Base-by-base conservation (phyloP, 352 stramenopile species). In the Globisporangium alternatum region DNA sequence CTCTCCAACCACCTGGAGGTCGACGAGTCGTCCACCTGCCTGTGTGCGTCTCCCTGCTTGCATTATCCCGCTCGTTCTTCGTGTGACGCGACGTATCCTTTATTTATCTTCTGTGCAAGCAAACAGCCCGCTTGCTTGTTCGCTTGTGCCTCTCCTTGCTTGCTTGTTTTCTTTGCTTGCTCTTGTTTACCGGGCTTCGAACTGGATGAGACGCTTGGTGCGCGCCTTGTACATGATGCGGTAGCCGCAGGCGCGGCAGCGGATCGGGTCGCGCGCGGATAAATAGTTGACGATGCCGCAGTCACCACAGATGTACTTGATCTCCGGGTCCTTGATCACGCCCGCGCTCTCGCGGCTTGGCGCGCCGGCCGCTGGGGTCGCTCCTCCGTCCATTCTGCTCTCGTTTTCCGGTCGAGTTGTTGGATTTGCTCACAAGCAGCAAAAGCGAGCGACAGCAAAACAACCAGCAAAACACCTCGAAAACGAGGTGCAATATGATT, bases 201-300 rank as follows among this genome's bases (percentile, higher is more conserved):
- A 96, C 82, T 97, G 89, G 71, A 96, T 96, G 59, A 97, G 76
- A 31, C 96, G 89, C 82, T 98, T 98, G 33, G 96, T 99, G 65
- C 96, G 88, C 22, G 90, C 95, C 83, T 99, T 99, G 89, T 99
- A 99, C 74, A 99, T 94, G 83, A 99, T 98, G 64, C 96, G 90
- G 82, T 98, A 98, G 57, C 95, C 95, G 73, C 96, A 99, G 52
- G 97, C 92, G 63, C 95, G 91, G 79, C 96, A 99, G 61, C 95
- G 90, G 62, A 99, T 97, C 28, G 94, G 92, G 81, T 99, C 96
- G 63, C 92, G 90, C 55, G 92, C 92, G 67, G 96, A 98, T 70
- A 99, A 91, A 65, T 98, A 89, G 79, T 98, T 98, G 60, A 95
- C 80, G 64, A 96, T 95, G 49, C 94, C 95, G 74, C 96, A 99